Conservation (phyloP, 2,329 filamentous ascomycete species). For the Xylaria sp. region DNA sequence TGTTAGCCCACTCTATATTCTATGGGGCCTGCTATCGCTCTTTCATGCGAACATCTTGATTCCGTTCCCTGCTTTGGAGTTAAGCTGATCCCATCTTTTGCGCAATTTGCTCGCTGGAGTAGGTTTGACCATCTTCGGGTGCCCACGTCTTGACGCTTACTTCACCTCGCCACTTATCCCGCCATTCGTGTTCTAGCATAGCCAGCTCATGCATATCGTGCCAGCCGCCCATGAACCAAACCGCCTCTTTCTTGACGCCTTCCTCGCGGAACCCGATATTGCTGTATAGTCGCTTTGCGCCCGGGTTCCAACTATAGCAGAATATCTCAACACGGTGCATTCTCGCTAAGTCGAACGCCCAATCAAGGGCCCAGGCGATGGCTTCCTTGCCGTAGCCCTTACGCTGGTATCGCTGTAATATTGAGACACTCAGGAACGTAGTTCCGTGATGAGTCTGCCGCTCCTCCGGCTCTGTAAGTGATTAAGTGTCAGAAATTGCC, state of each 20-base stretch:
- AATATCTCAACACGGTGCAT: constrained; percentile 36
- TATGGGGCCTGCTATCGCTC: not conserved
- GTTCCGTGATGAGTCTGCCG: constrained; percentile 15
- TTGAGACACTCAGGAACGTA: constrained; percentile 18
- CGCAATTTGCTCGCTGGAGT: constrained; percentile 28
- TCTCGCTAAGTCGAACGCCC: constrained; percentile 33
- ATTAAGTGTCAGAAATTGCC: not conserved
- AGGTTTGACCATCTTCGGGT: constrained; percentile 8
- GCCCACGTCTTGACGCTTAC: constrained; percentile 13
- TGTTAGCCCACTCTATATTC: not conserved
- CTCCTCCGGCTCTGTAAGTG: constrained; percentile 11
- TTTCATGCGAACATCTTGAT: not conserved
- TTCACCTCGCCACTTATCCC: constrained; percentile 4
- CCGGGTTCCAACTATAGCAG: constrained; percentile 31
- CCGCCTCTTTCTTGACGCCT: constrained; percentile 28
- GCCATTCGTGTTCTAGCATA: constrained; percentile 35
- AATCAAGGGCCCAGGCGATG: constrained; percentile 31
- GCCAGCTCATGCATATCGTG: constrained; percentile 34
- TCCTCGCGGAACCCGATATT: constrained; percentile 31
- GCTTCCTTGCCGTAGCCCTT: constrained; percentile 36
- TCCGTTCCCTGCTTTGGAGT: not conserved
- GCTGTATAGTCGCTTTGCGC: constrained; percentile 27
- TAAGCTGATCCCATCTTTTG: constrained; percentile 28
- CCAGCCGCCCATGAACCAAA: constrained; percentile 36
- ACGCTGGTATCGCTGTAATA: constrained; percentile 9